These are phyloP conservation scores for Leptographium flavum DNA, from an alignment of 2,329 filamentous ascomycete species.

Conservation along the genomic window DNA sequence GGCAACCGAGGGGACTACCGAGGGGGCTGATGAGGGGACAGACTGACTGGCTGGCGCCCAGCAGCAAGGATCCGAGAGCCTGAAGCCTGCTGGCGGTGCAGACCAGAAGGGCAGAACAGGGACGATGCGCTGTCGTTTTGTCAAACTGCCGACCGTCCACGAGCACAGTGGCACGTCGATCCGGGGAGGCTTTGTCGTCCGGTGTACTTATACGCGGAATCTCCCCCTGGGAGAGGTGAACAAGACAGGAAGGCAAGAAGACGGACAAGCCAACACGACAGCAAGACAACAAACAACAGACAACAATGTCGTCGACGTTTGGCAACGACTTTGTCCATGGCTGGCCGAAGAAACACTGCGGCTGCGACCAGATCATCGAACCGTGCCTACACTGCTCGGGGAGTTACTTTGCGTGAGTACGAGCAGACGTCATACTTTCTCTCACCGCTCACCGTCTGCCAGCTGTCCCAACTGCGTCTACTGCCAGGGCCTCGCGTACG, in stretches of 20 bases:
- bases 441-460: background rate
- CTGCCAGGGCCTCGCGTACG: slow-evolving; percentile 7
- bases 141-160: background rate
- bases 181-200: too few relatives aligned
- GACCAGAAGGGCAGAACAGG: too few relatives aligned
- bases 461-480: slow-evolving; percentile 6
- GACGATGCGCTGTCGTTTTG: too few relatives aligned
- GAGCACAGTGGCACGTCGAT: background rate
- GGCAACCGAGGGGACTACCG: too few relatives aligned
- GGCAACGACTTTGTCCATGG: slow-evolving; percentile 10
- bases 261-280: too few relatives aligned
- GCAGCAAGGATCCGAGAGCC: too few relatives aligned
- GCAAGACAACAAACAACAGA: background rate
- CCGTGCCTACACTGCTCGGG: slow-evolving; percentile 9
- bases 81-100: too few relatives aligned
- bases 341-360: slow-evolving; percentile 8
- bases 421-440: too few relatives aligned
- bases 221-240: too few relatives aligned
- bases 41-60: too few relatives aligned
- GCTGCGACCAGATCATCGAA: slow-evolving; percentile 9
- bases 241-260: too few relatives aligned
- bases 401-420: slow-evolving; percentile 9
- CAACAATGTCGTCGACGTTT: background rate
- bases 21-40: too few relatives aligned
- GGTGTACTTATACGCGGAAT: background rate